These are phyloP conservation scores for Paxillus ammoniavirescens DNA, from an alignment of 768 basidiomycete genomes.

Conservation along the genomic window DNA sequence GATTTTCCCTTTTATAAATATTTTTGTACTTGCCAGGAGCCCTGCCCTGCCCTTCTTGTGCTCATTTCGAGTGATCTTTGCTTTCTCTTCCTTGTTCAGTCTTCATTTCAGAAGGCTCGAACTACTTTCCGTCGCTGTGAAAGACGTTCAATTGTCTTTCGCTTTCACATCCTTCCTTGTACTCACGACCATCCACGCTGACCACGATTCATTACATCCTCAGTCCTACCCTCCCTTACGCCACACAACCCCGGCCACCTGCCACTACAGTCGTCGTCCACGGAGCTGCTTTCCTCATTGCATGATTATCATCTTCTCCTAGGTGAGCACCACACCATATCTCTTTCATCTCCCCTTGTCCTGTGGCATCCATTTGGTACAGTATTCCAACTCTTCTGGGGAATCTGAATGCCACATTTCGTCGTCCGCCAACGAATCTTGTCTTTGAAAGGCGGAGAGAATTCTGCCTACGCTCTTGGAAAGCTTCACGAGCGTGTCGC, in stretches of 20 bases:
- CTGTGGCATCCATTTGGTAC: constrained; percentile 5
- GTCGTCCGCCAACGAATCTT: constrained; percentile 6
- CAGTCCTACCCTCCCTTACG: constrained; percentile 22
- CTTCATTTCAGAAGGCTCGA: constrained; percentile 25
- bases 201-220: constrained; percentile 36
- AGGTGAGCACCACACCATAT: constrained; percentile 32
- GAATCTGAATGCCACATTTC: constrained; percentile 12
- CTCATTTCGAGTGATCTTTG: constrained; percentile 23
- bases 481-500: neutral
- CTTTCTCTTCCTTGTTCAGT: constrained; percentile 24
- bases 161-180: constrained; percentile 22
- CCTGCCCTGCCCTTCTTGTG: constrained; percentile 31
- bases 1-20: constrained; percentile 15
- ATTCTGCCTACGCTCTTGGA: neutral
- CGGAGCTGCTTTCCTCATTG: constrained; percentile 41
- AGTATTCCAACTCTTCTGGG: constrained; percentile 1
- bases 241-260: constrained; percentile 35
- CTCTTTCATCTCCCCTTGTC: constrained; percentile 9
- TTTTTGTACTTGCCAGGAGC: constrained; percentile 7
- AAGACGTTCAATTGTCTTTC: constrained; percentile 20
- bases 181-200: constrained; percentile 36
- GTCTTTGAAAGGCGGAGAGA: constrained; percentile 4
- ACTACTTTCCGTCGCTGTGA: constrained; percentile 19
- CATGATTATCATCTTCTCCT: constrained; percentile 38
- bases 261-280: constrained; percentile 29